Conservation (phyloP, 768 basidiomycete genomes). For the Russula vinacea region DNA sequence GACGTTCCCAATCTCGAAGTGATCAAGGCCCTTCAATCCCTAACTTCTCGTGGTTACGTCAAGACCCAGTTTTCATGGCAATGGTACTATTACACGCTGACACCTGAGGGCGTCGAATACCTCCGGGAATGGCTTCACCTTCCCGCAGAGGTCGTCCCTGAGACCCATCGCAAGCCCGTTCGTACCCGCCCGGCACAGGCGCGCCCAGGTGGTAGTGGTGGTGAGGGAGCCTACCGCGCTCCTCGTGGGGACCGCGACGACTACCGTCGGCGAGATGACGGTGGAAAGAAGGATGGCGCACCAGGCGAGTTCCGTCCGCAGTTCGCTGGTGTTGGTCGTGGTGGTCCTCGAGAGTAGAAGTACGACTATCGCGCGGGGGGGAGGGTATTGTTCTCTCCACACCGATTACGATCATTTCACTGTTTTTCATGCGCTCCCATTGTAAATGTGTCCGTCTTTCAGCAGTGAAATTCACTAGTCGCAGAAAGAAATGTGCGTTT, state of each 20-base stretch:
- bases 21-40: constrained; percentile 67
- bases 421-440: background rate
- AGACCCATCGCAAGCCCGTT: constrained; percentile 95
- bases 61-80: constrained; percentile 99
- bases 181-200: constrained; percentile 80
- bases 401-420: background rate
- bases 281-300: constrained; percentile 86
- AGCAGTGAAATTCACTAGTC: background rate
- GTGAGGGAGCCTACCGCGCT: constrained; percentile 80
- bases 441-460: background rate
- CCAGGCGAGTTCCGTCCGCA: constrained; percentile 87
- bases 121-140: constrained; percentile 97
- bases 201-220: constrained; percentile 48
- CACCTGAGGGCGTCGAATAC: constrained; percentile 95
- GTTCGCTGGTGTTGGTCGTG: constrained; percentile 86
- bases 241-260: constrained; percentile 88
- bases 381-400: background rate
- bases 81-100: constrained; percentile 97
- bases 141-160: constrained; percentile 91
- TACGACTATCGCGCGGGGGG: background rate
- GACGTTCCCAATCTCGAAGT: constrained; percentile 65
- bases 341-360: constrained; percentile 65
- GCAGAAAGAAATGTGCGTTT: background rate
- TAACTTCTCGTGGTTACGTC: constrained; percentile 77
- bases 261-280: constrained; percentile 47